These are phyloP conservation scores for Gorgonomyces haynaldii DNA, from an alignment of 192 early-diverging fungal species.

Conservation along the genomic window DNA sequence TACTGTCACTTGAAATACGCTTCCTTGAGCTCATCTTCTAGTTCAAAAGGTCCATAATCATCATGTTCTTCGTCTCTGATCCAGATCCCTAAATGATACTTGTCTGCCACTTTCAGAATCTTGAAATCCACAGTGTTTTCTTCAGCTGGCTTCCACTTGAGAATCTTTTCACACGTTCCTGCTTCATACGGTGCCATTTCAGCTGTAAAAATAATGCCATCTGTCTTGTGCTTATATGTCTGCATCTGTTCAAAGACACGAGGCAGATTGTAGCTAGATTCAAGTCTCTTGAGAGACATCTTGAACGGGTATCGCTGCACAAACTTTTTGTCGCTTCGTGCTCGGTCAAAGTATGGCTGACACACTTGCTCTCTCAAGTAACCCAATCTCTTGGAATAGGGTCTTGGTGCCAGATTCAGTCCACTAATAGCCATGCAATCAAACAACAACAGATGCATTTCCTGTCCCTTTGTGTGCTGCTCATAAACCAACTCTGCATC, in stretches of 20 bases:
- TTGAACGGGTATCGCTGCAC: conserved; percentile 40
- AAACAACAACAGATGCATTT: conserved; percentile 28
- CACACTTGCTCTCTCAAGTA: conserved; percentile 53
- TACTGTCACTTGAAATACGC: conserved; percentile 9
- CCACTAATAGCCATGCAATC: conserved; percentile 59
- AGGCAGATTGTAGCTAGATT: conserved; percentile 31
- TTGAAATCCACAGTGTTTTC: conserved; percentile 51
- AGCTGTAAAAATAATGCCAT: conserved; percentile 64
- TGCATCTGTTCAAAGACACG: conserved; percentile 54
- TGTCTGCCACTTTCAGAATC: conserved; percentile 14
- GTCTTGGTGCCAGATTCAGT: conserved; percentile 38
- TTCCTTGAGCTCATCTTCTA: conserved; percentile 17
- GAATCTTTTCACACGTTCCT: conserved; percentile 45
- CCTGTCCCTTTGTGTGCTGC: conserved; percentile 43
- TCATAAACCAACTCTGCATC: conserved; percentile 90
- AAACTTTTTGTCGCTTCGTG: conserved; percentile 22
- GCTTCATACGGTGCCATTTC: conserved; percentile 30
- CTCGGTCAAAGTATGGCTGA: conserved; percentile 44
- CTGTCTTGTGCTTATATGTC: conserved; percentile 49
- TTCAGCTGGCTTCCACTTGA: conserved; percentile 53
- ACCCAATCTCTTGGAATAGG: conserved; percentile 58
- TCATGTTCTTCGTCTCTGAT: conserved; percentile 20
- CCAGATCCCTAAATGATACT: conserved; percentile 16
- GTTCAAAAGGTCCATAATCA: conserved; percentile 20
- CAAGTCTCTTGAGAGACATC: conserved; percentile 34